phyloP scores from a whole-genome alignment of 768 basidiomycete species.

The Termitomyces sp. region DNA sequence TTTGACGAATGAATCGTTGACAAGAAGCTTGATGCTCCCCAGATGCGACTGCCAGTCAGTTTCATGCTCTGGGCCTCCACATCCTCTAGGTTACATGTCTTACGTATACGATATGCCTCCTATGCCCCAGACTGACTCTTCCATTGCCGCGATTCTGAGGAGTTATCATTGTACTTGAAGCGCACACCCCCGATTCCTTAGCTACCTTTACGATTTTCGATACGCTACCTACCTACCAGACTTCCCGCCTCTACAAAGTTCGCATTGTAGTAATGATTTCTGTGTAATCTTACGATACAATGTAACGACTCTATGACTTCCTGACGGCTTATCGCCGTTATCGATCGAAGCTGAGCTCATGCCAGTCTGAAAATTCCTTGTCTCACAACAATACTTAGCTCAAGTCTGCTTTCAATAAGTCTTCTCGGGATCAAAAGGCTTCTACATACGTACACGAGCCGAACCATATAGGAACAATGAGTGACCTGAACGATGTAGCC shows the following conservation, averaged over 20 bases:
- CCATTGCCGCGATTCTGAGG: slow-evolving; percentile 19
- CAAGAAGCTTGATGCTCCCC: slow-evolving; percentile 32
- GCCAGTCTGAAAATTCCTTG: neutral
- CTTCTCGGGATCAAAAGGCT: neutral
- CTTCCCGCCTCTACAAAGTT: slow-evolving; percentile 34
- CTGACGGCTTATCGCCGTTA: slow-evolving; percentile 14
- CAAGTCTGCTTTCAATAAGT: neutral
- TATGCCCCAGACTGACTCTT: slow-evolving; percentile 22
- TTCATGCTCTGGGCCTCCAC: slow-evolving; percentile 6
- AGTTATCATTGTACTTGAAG: slow-evolving; percentile 15
- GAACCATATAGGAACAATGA: slow-evolving; percentile 35
- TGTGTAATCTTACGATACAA: slow-evolving; percentile 42
- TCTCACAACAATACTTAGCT: slow-evolving; percentile 3
- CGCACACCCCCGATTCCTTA: slow-evolving; percentile 15
- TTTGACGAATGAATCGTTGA: slow-evolving; percentile 18
- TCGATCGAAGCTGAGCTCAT: slow-evolving; percentile 16
- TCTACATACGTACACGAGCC: neutral
- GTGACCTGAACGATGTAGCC: slow-evolving; percentile 42
- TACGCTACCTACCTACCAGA: slow-evolving; percentile 11
- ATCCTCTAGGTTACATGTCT: slow-evolving; percentile 17
- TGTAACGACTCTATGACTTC: slow-evolving; percentile 29
- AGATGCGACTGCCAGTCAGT: slow-evolving; percentile 23
- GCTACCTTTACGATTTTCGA: slow-evolving; percentile 12
- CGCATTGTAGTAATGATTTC: slow-evolving; percentile 44
- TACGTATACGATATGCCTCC: slow-evolving; percentile 26